Conservation (phyloP, 139 green algal species). For the Edaphochlamys debaryana region DNA sequence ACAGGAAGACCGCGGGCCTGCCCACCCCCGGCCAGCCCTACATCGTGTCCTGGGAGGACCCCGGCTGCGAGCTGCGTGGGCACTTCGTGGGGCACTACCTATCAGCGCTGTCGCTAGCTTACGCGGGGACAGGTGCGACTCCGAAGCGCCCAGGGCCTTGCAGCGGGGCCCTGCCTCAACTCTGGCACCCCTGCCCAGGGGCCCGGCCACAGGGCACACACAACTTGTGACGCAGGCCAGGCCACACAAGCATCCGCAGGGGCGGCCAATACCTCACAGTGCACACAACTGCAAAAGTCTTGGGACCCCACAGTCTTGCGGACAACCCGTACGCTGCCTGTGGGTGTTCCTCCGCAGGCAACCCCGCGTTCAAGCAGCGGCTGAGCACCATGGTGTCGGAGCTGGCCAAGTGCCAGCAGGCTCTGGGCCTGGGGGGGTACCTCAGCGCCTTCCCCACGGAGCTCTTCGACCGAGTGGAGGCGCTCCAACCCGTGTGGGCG, state of each 20-base stretch:
- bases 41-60: constrained; percentile 63
- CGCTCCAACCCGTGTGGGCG: constrained; percentile 69
- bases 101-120: constrained; percentile 56
- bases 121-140: constrained; percentile 50
- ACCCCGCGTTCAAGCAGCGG: constrained; percentile 4
- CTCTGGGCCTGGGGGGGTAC: constrained; percentile 53
- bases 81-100: constrained; percentile 81
- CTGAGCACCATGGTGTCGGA: constrained; percentile 35
- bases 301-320: no score
- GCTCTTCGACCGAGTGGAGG: constrained; percentile 72
- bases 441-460: constrained; percentile 73
- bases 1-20: constrained; percentile 54
- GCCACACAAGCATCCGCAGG: no score
- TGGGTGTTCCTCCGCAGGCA: no score
- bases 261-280: no score
- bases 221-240: no score
- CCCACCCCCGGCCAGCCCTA: constrained; percentile 50
- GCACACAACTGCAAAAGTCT: no score
- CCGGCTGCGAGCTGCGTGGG: constrained; percentile 62
- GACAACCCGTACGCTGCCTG: no score
- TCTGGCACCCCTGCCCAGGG: no score
- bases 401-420: constrained; percentile 47
- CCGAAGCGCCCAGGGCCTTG: no score
- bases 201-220: no score
- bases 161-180: no score